Base-by-base conservation (phyloP, 345 rosid species). In the Eutrema heterophyllum region DNA sequence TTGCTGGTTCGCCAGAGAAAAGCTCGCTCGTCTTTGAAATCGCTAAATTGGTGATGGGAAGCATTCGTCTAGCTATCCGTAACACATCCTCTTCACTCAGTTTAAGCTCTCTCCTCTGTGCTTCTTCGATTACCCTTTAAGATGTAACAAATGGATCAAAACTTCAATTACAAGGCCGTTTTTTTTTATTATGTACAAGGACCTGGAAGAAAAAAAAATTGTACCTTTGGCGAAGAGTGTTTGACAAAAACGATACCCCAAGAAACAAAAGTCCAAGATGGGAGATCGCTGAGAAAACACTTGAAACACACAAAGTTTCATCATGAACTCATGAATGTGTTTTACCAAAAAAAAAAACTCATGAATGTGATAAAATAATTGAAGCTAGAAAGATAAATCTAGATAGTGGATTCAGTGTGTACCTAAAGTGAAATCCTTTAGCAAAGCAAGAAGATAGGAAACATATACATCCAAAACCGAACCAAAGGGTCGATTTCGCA, bases 1-100 rank as follows among this genome's bases (percentile, higher is more conserved):
- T 91, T 33, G 87, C 85, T 60, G 97, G 97, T 74, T 95, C 99
- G 35, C 97, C 99, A 4, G 99, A 95, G 88, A 95, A 95, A 51
- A 95, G 85, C 78, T 84, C 81, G 48, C 81, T 83, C 6, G 70
- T 83, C 82, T 81, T 87, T 32, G 82, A 87, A 75, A 90, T 88
- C 6, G 81, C 91, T 63, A 95, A 84, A 80, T 95, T 95, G 36
- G 87, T 77, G 26, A 85, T 79, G 21, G 97, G 99, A 77, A 92
- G 97, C 45, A 90, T 68, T 50, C 84, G 64, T 80, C 88, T 87
- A 33, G 89, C 88, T 14, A 85, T 41, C 67, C 86, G 67, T 75
- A 87, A 59, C 14, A 95, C 78, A 76, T 88, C 89, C n/a, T 84
- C 93, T 74, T 94, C 97, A 49, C 73, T 88, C 68, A 94, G 62